These are phyloP conservation scores for Hypoxylon sp. DNA, from an alignment of 2,329 filamentous ascomycete species.

Conservation along the genomic window DNA sequence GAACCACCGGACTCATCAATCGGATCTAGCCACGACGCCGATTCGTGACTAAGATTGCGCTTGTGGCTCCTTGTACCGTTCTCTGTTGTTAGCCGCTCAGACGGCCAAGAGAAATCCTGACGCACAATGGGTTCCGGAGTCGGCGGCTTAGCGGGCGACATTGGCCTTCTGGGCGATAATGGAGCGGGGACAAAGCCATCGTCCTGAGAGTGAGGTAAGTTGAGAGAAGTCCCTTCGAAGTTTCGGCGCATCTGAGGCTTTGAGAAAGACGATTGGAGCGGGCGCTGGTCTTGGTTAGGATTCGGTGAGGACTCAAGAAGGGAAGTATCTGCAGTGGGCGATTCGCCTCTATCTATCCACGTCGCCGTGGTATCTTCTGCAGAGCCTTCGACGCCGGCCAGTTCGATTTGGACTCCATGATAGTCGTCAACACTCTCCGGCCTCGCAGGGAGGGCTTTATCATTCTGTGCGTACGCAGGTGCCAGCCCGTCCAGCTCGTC, in stretches of 20 bases:
- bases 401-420: slow-evolving; percentile 55
- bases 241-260: slow-evolving; percentile 62
- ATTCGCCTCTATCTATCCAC: slow-evolving; percentile 63
- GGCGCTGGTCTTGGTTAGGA: slow-evolving; percentile 51
- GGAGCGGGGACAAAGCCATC: slow-evolving; percentile 79
- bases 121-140: slow-evolving; percentile 56
- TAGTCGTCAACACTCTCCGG: slow-evolving; percentile 74
- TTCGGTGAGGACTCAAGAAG: slow-evolving; percentile 46
- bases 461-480: slow-evolving; percentile 67
- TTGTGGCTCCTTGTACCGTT: slow-evolving; percentile 58
- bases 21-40: slow-evolving; percentile 93
- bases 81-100: slow-evolving; percentile 47
- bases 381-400: slow-evolving; percentile 59
- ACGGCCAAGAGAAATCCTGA: slow-evolving; percentile 55
- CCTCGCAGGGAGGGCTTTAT: slow-evolving; percentile 82
- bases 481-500: slow-evolving; percentile 84
- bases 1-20: slow-evolving; percentile 92
- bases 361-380: slow-evolving; percentile 65
- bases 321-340: slow-evolving; percentile 46
- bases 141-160: slow-evolving; percentile 61
- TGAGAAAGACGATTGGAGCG: slow-evolving; percentile 69
- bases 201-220: slow-evolving; percentile 63
- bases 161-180: slow-evolving; percentile 74
- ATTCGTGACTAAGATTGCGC: slow-evolving; percentile 79
- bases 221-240: slow-evolving; percentile 55